Percentiles rank a stretch among this genome's conserved stretches.
phyloP scores from a whole-genome alignment of 495 filamentous ascomycete genomes.

The Monascus purpureus region DNA sequence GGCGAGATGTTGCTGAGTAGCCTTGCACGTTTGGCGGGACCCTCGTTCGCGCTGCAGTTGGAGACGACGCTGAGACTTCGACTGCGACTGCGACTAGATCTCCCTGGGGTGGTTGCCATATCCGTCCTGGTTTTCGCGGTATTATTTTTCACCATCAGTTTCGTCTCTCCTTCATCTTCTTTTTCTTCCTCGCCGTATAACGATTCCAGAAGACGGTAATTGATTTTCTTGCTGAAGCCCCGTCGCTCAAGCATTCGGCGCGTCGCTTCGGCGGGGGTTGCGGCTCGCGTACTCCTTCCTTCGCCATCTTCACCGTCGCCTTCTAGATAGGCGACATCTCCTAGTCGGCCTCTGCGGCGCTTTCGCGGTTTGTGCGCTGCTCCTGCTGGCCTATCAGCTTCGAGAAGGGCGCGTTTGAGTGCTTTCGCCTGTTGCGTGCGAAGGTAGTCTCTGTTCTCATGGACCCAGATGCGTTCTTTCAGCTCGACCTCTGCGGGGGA shows the following conservation, averaged over 20 bases:
- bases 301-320: slow-evolving; percentile 26
- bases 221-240: slow-evolving; percentile 66
- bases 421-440: slow-evolving; percentile 66
- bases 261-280: slow-evolving; percentile 57
- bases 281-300: slow-evolving; percentile 23
- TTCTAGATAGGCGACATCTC: slow-evolving; percentile 36
- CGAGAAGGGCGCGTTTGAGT: slow-evolving; percentile 46
- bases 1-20: slow-evolving; percentile 8
- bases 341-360: slow-evolving; percentile 32
- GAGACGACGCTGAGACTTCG: slow-evolving; percentile 26
- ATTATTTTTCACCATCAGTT: slow-evolving; percentile 7
- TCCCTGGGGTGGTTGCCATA: too few species aligned
- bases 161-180: slow-evolving; percentile 15
- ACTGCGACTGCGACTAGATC: slow-evolving; percentile 20
- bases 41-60: slow-evolving; percentile 23
- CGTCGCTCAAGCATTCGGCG: slow-evolving; percentile 58
- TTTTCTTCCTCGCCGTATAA: slow-evolving; percentile 23
- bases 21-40: slow-evolving; percentile 9
- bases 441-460: slow-evolving; percentile 81
- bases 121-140: too few species aligned
- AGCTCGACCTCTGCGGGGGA: slow-evolving; percentile 50
- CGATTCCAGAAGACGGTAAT: slow-evolving; percentile 55
- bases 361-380: slow-evolving; percentile 31
- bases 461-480: slow-evolving; percentile 87
- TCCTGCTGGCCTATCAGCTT: slow-evolving; percentile 28